These are phyloP conservation scores for Pseudogymnoascus sp. DNA, from an alignment of 2,329 filamentous ascomycete species.

Conservation along the genomic window DNA sequence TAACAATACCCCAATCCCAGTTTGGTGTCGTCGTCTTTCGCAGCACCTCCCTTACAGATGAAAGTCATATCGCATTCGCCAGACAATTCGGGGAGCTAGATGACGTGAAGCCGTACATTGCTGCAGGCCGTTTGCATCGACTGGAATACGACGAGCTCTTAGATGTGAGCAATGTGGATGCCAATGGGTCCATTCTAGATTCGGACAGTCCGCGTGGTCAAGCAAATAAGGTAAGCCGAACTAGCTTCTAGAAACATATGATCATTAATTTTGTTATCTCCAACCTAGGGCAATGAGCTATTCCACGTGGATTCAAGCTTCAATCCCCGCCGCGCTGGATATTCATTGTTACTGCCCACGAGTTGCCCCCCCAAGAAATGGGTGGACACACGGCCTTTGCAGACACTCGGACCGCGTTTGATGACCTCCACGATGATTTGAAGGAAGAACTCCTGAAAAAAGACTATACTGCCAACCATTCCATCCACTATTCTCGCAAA, in stretches of 20 bases:
- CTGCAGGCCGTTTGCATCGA: slow-evolving; percentile 39
- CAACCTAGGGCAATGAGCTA: too few species aligned
- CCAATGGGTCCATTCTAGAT: slow-evolving; percentile 31
- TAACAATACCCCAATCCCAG: too few species aligned
- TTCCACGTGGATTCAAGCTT: slow-evolving; percentile 51
- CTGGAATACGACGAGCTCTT: slow-evolving; percentile 45
- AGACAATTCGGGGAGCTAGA: slow-evolving; percentile 47
- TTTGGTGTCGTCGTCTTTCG: too few species aligned
- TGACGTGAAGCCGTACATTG: slow-evolving; percentile 44
- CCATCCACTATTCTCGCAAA: slow-evolving; percentile 47
- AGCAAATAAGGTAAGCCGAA: slow-evolving; percentile 20
- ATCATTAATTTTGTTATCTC: too few species aligned
- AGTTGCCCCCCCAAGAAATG: slow-evolving; percentile 39
- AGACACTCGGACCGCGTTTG: slow-evolving; percentile 45
- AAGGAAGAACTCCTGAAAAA: slow-evolving; percentile 28
- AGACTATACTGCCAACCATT: slow-evolving; percentile 43
- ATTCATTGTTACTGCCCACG: slow-evolving; percentile 45
- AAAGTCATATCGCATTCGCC: slow-evolving; percentile 47
- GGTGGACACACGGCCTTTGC: slow-evolving; percentile 48
- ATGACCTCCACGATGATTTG: slow-evolving; percentile 34
- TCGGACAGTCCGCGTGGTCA: slow-evolving; percentile 16
- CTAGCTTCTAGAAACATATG: too few species aligned
- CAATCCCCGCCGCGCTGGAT: slow-evolving; percentile 46
- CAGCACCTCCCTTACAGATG: too few species aligned
- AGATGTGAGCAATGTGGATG: slow-evolving; percentile 49